phyloP scores from a whole-genome alignment of 495 filamentous ascomycete genomes.

The Astrothelium macrocarpum region DNA sequence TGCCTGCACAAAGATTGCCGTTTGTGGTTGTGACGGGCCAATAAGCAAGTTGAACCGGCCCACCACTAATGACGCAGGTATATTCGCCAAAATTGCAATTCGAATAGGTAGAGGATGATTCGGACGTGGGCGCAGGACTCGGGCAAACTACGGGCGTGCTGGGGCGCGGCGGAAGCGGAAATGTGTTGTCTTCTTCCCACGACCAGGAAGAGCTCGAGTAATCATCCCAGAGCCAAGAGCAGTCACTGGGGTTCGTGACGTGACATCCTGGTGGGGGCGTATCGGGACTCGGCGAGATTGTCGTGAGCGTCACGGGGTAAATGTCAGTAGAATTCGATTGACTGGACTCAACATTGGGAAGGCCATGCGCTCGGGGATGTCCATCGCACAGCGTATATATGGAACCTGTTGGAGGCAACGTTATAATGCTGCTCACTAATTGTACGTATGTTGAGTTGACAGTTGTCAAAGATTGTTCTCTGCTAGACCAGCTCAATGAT shows the following conservation, averaged over 20 bases:
- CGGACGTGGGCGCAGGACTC: neutral
- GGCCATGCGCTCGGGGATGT: neutral
- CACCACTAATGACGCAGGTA: neutral
- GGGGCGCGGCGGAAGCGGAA: neutral
- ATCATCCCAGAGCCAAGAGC: neutral
- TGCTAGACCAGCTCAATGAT: neutral
- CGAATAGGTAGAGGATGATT: neutral
- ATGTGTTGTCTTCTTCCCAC: neutral
- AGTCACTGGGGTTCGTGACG: neutral
- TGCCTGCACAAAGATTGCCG: neutral
- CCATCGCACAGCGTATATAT: neutral
- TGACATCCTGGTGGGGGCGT: neutral
- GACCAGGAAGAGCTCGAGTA: neutral
- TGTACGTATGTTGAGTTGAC: neutral
- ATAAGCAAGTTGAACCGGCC: neutral
- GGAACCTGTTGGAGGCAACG: neutral
- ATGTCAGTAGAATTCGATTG: neutral
- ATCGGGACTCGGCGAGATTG: neutral
- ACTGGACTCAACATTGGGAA: neutral
- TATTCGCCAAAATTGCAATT: neutral
- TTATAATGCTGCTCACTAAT: neutral
- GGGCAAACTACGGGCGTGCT: neutral
- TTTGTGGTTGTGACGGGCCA: neutral
- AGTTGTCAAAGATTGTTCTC: neutral
- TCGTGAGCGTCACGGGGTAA: neutral